Evolutionary conservation across 1,284 basidiomycete genomes (phyloP), one percentile per base, ranked within the genome.

Genomic region (Ganoderma leucocontextum): DNA sequence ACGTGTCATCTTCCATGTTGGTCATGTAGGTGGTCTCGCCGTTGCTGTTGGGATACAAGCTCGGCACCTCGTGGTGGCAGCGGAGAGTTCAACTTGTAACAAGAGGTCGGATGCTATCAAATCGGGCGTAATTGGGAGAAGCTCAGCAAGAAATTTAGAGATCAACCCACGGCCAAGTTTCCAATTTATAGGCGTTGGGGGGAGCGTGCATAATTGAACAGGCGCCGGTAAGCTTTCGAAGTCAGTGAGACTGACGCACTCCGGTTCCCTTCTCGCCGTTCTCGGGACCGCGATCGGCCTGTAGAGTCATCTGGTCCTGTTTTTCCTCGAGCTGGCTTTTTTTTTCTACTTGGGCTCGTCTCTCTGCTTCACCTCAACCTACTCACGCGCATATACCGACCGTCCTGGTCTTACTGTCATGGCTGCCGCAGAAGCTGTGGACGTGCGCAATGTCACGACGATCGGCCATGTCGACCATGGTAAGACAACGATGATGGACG

Each of bases 401-500:
- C 9, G 47, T 19, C n/a, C 58, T 22, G 25, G 15, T 10, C 22
- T 52, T 29, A 39, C 36, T 25, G 13, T 10, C 53, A 76, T 76
- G 75, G 59, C 73, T 39, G 64, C 70, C 25, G 83, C 86, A 53
- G 85, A 90, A 69, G 83, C 91, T 55, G 76, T 81, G 17, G 86
- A 91, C 64, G 83, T 93, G 47, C 89, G 92, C 66, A 92, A 92
- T 72, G 89, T 95, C 70, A 95, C 93, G 5, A 93, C 92, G 1
- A 88, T 94, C 15, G 93, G 93, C 12, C 93, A 95, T 79, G 93
- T 95, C 67, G 94, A 96, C 78, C 95, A 97, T 84, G 95, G 95
- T 76, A 97, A 97, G 81, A 97, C 95, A 4, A 96, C 96, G 0
- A 92, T 98, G 72, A 97, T 98, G 86, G 98, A 99, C 78, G 91